These are phyloP conservation scores for Cudoniella acicularis DNA, from an alignment of 495 filamentous ascomycete species.

Conservation along the genomic window DNA sequence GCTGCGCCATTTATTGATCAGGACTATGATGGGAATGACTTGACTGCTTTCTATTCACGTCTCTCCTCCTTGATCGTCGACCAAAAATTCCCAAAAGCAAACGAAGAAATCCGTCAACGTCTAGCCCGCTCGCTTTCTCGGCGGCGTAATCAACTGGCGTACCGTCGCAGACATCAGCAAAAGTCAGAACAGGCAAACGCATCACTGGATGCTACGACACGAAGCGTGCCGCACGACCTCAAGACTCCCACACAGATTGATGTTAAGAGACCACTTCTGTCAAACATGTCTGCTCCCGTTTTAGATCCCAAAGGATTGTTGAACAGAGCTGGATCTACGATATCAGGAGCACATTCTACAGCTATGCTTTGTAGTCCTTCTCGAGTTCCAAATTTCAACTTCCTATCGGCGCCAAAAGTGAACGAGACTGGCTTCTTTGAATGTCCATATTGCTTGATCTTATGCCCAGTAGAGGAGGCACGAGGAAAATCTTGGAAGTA, in stretches of 20 bases:
- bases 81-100: constrained; percentile 11
- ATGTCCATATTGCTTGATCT: background rate
- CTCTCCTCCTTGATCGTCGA: background rate
- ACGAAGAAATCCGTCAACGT: constrained; percentile 1
- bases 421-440: background rate
- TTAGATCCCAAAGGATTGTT: background rate
- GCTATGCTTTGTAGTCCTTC: background rate
- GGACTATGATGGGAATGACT: constrained; percentile 16
- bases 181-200: background rate
- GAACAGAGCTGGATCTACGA: background rate
- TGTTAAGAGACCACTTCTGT: background rate
- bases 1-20: constrained; percentile 5
- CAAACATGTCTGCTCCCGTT: background rate
- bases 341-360: background rate
- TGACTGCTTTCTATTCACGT: constrained; percentile 3
- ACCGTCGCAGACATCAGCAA: constrained; percentile 14
- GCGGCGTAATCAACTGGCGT: constrained; percentile 18
- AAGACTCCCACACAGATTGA: background rate
- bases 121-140: constrained; percentile 3
- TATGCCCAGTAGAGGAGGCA: background rate
- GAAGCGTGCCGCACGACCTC: too few relatives aligned
- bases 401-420: background rate
- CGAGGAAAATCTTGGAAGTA: background rate
- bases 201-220: background rate
- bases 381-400: background rate